Evolutionary conservation across 257 asterid species (phyloP), one percentile per base, ranked within the genome.

Genomic region (Avicennia marina): DNA sequence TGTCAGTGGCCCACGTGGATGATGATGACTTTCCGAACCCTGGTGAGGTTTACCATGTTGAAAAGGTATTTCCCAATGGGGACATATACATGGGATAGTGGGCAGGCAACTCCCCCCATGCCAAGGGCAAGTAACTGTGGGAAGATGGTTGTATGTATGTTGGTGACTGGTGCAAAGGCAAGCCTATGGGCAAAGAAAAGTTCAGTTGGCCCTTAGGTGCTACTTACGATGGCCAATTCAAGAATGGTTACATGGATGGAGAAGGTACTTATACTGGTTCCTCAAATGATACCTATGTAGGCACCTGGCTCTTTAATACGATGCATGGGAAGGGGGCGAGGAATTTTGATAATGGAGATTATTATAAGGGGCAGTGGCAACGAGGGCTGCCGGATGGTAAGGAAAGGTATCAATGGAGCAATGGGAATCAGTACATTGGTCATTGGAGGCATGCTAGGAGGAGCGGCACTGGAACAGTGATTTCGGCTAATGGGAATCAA

Each of bases 1-100:
- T 87, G 98, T 83, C 98, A 40, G 96, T 87, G 45, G 95, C 96
- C 63, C 94, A 84, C 64, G 98, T 90, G 49, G 96, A 87, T 25
- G 96, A 87, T 33, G 81, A 81, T 27, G 95, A 80, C 20, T n/a
- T n/a, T n/a, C n/a, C n/a, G n/a, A n/a, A n/a, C n/a, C n/a, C 4
- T 9, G 59, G 41, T 1, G 59, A 53, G 16, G 59, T 53, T 3
- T 53, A 53, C 22, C 59, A 53, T 8, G 20, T 21, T 0, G 59
- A 53, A 15, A 53, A 53, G 16, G 13, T 27, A 21, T 21, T 26
- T 6, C 13, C 13, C 0, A 53, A 53, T 20, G 59, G 42, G 3
- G 59, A 53, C 43, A 29, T 29, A 17, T 53, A 26, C 59, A 53
- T 21, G 2, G 59, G 59, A 0, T 29, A 27, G 13, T 53, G 59